Evolutionary conservation across 305 asterid genomes (phyloP), one percentile per base, ranked within the genome.

Genomic region (Fraxinus platypoda): DNA sequence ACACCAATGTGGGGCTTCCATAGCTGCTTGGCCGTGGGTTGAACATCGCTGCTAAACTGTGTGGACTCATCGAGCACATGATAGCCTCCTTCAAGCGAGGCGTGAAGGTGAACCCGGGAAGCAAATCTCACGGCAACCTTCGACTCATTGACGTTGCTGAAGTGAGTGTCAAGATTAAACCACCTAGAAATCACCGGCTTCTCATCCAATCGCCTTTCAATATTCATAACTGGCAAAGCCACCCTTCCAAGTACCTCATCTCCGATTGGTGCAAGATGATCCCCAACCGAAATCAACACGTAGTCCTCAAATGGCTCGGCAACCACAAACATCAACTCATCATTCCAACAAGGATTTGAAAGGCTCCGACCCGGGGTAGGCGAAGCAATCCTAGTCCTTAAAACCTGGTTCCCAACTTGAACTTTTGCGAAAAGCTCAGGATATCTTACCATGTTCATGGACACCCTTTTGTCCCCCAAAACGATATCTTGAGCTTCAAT

Each of bases 41-140:
- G 89, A 19, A 90, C 94, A 62, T 95, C 97, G 31, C 98, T 95
- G 87, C 97, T 90, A 54, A 91, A 95, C 92, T 88, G 85, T 0
- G 97, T 92, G 17, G 98, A 91, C 90, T 95, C 98, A 34, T 95
- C 98, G 0, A 95, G 94, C 25, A 95, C 98, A 71, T 95, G 98
- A 85, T 93, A 95, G 0, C 98, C 98, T 2, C 97, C 98, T 74
- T 94, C 98, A 2, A 94, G 90, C 2, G 95, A 85, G 7, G 92
- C 89, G 0, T 94, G 94, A 28, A 94, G 88, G 84, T 94, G 98
- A 34, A 94, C 88, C n/a, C 97, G 34, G 0, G 97, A 91, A 13
- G 98, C 91, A 43, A 94, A 94, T 77, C 96, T 80, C 81, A 84
- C 90, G 77, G 80, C 84, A 21, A 88, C 74, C 80, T 90, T 90